Percentiles rank a stretch among this genome's conserved stretches.
These are phyloP conservation scores for Geranomyces michiganensis DNA, from an alignment of 192 early-diverging fungal genomes.

Conservation along the genomic window DNA sequence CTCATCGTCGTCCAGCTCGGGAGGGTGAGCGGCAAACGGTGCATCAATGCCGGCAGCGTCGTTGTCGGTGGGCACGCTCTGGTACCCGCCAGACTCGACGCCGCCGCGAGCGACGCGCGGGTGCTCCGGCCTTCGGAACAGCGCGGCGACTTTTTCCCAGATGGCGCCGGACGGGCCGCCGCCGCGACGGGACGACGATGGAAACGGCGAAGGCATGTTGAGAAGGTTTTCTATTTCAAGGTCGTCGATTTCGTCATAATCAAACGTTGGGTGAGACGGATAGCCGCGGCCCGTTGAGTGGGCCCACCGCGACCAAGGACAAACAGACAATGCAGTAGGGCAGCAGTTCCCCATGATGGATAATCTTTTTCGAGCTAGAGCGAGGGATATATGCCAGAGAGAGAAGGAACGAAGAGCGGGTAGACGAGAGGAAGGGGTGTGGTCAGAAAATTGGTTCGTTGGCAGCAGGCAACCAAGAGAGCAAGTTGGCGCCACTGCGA, in stretches of 20 bases:
- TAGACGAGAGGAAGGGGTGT: too few relatives aligned
- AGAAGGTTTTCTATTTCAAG: slow-evolving; percentile 38
- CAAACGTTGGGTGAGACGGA: slow-evolving; percentile 22
- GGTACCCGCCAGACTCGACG: slow-evolving; percentile 14
- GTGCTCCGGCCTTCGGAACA: slow-evolving; percentile 2
- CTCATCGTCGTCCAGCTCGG: slow-evolving; percentile 4
- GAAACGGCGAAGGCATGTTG: not conserved
- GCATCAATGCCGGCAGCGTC: not conserved
- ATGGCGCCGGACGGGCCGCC: not conserved
- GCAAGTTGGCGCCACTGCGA: too few relatives aligned
- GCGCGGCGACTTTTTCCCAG: slow-evolving; percentile 18
- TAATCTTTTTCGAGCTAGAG: too few relatives aligned
- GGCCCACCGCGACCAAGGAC: slow-evolving; percentile 10
- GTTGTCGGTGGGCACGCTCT: slow-evolving; percentile 20
- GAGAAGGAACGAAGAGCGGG: too few relatives aligned
- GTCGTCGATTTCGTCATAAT: slow-evolving; percentile 42
- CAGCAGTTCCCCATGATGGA: slow-evolving; percentile 21
- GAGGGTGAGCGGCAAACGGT: not conserved
- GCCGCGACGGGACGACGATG: not conserved
- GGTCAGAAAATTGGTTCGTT: too few relatives aligned
- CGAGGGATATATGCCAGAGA: too few relatives aligned
- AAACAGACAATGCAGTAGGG: slow-evolving; percentile 3
- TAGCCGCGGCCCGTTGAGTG: not conserved
- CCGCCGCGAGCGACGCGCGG: not conserved
- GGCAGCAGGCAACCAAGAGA: too few relatives aligned